phyloP scores from a whole-genome alignment of 306 rosid genomes.

The Castanospermum australe region DNA sequence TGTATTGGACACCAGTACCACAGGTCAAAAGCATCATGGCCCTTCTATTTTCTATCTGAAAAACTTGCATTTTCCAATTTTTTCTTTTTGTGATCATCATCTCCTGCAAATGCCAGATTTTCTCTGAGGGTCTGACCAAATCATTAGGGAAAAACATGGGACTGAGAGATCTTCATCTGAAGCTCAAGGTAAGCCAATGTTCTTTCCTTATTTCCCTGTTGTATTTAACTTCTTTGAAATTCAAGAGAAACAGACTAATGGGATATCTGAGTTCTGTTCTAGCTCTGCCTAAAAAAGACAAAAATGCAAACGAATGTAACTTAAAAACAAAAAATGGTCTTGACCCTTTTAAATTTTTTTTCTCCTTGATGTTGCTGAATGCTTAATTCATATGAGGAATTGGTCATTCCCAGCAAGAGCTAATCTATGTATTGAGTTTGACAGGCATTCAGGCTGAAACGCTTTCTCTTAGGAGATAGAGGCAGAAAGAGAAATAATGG shows the following conservation, averaged over 20 bases:
- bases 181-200: constrained; percentile 31
- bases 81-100: not conserved
- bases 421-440: not conserved
- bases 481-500: constrained; percentile 33
- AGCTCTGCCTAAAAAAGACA: too few relatives aligned
- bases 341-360: not conserved
- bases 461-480: constrained; percentile 31
- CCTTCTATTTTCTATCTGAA: not conserved
- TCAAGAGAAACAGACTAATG: not conserved
- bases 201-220: not conserved
- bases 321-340: not conserved
- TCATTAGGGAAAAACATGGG: constrained; percentile 23
- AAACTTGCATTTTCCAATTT: not conserved
- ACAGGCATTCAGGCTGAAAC: constrained; percentile 52
- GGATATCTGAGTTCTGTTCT: not conserved
- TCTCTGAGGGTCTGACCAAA: not conserved
- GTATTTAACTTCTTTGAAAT: not conserved
- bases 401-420: not conserved
- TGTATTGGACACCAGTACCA: not conserved
- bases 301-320: constrained; percentile 1
- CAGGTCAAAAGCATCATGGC: not conserved
- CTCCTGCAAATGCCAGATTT: not conserved
- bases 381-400: not conserved
- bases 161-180: constrained; percentile 40
- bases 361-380: not conserved